Conservation (phyloP, 305 asterid species). For the Solanum hybrid region DNA sequence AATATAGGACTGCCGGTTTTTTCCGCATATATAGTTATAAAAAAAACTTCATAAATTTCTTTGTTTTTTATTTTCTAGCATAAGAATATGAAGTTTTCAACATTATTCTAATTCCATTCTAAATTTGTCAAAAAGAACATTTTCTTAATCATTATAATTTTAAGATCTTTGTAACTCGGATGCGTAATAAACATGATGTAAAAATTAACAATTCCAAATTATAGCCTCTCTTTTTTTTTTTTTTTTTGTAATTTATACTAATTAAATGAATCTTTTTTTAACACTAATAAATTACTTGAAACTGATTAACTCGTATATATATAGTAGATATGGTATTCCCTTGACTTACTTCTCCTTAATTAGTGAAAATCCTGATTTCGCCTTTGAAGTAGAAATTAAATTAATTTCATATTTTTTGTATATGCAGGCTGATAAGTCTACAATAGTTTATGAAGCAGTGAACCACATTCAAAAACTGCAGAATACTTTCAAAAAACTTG, state of each 20-base stretch:
- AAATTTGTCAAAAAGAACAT: too few relatives aligned
- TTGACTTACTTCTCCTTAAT: background rate
- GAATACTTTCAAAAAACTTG: conserved; percentile 11
- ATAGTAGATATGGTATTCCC: background rate
- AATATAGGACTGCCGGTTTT: background rate
- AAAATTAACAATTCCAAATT: too few relatives aligned
- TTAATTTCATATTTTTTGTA: background rate
- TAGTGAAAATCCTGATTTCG: background rate
- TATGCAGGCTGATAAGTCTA: conserved; percentile 47
- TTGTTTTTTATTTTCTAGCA: too few relatives aligned
- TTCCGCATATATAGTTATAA: background rate
- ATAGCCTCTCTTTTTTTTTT: background rate
- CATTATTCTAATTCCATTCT: background rate
- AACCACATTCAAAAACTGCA: conserved; percentile 24
- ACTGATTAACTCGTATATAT: too few relatives aligned
- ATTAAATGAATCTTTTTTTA: too few relatives aligned
- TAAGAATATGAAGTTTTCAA: background rate
- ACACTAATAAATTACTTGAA: background rate
- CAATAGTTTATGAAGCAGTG: conserved; percentile 46
- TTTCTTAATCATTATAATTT: background rate
- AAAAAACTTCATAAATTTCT: background rate
- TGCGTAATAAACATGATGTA: background rate
- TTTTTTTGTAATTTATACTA: background rate
- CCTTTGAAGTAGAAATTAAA: background rate
- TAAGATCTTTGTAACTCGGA: background rate